Evolutionary conservation across 805 yeast species (phyloP).

Genomic region (Starmerella khaoyaiensis): DNA sequence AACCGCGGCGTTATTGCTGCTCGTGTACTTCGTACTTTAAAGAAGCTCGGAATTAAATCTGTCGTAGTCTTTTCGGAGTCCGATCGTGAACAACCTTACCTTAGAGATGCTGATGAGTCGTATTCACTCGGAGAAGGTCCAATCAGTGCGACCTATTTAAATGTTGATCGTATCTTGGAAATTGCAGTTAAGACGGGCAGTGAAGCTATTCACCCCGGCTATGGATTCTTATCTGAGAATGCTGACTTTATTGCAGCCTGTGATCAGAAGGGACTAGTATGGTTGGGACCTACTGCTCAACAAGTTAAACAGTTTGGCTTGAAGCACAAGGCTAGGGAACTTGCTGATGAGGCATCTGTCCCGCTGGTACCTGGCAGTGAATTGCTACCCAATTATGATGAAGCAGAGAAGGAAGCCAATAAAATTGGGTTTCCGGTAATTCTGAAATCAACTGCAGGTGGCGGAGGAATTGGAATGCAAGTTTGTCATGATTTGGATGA

Average conservation of each 20-base stretch:
- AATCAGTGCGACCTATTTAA: slow-evolving; percentile 83
- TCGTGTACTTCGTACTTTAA: slow-evolving; percentile 85
- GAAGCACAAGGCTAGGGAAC: slow-evolving; percentile 82
- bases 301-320: slow-evolving; percentile 97
- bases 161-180: slow-evolving; percentile 81
- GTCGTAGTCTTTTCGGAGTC: slow-evolving; percentile 95
- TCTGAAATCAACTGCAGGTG: slow-evolving; percentile 97
- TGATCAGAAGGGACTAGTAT: slow-evolving; percentile 75
- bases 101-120: slow-evolving; percentile 86
- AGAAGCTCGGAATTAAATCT: slow-evolving; percentile 90
- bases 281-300: slow-evolving; percentile 85
- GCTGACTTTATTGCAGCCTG: slow-evolving; percentile 87
- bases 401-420: slow-evolving; percentile 67
- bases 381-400: slow-evolving; percentile 67
- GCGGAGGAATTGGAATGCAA: slow-evolving; percentile 99
- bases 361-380: slow-evolving; percentile 98
- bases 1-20: slow-evolving; percentile 26
- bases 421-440: slow-evolving; percentile 90
- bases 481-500: slow-evolving; percentile 94
- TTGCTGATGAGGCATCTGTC: slow-evolving; percentile 69
- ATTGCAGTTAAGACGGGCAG: slow-evolving; percentile 69
- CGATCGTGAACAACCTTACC: slow-evolving; percentile 86
- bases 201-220: slow-evolving; percentile 85
- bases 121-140: slow-evolving; percentile 84
- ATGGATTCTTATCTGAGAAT: slow-evolving; percentile 82